Conservation (phyloP, 179 eudicot genomes). For the Actinidia arguta region DNA sequence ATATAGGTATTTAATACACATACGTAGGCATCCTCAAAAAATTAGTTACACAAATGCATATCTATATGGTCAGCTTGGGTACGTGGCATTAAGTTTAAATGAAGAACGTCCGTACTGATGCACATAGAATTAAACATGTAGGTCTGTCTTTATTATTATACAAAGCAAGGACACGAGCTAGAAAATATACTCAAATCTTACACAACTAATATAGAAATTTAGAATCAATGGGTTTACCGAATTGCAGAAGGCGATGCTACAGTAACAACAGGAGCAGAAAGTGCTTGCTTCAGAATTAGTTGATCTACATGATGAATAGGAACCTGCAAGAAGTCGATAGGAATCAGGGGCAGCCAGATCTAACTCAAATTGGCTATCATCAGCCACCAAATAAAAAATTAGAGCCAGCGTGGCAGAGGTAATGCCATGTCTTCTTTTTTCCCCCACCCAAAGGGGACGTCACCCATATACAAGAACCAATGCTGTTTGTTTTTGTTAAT, state of each 20-base stretch:
- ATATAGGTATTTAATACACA: neutral
- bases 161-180: neutral
- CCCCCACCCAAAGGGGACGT: neutral
- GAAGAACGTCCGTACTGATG: neutral
- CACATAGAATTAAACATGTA: neutral
- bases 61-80: neutral
- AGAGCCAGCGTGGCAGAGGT: neutral
- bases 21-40: neutral
- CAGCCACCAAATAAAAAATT: neutral
- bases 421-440: neutral
- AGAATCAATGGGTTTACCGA: slow-evolving; percentile 51
- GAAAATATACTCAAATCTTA: neutral
- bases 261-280: slow-evolving; percentile 85
- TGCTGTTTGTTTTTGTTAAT: neutral
- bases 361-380: neutral
- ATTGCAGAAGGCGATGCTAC: slow-evolving; percentile 97
- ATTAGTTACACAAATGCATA: slow-evolving; percentile 1
- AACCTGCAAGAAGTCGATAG: slow-evolving; percentile 47
- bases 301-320: slow-evolving; percentile 79
- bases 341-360: slow-evolving; percentile 14
- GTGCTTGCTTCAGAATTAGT: slow-evolving; percentile 60
- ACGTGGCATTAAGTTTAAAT: slow-evolving; percentile 1
- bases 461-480: neutral
- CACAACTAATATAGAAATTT: neutral
- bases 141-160: neutral